Evolutionary conservation across 2,329 filamentous ascomycete genomes (phyloP).

Genomic region (Madurella mycetomatis): DNA sequence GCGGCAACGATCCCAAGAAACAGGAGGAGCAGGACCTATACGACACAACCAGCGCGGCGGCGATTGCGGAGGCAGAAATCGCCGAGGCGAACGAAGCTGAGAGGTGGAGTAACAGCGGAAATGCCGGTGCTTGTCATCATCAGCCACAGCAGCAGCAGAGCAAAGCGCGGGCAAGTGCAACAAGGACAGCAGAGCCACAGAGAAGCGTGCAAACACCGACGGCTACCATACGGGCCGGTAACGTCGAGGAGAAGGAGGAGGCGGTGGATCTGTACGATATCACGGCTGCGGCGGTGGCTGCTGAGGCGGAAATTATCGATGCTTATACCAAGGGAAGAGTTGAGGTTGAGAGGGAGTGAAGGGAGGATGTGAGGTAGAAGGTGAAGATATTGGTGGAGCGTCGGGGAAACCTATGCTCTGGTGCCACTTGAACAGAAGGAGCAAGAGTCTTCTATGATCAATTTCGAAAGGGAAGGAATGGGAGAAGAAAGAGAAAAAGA

Average conservation of each 20-base stretch:
- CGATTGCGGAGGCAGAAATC: slow-evolving; percentile 1
- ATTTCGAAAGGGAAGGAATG: not conserved
- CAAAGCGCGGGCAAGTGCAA: not conserved
- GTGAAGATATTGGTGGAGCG: not conserved
- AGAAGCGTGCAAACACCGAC: not conserved
- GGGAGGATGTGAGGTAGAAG: not conserved
- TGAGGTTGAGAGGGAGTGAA: not conserved
- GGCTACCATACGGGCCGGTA: not conserved
- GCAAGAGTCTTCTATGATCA: too few species aligned
- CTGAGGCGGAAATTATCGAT: slow-evolving; percentile 11
- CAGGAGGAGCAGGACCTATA: slow-evolving; percentile 2
- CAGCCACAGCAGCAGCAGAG: not conserved
- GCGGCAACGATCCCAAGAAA: not conserved
- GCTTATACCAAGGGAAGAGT: not conserved
- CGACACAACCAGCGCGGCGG: slow-evolving; percentile 7
- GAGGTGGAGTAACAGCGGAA: not conserved
- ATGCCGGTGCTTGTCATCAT: not conserved
- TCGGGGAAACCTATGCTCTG: not conserved
- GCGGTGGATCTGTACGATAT: slow-evolving; percentile 17
- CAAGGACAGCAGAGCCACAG: not conserved
- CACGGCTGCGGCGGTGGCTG: slow-evolving; percentile 7
- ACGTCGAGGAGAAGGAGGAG: slow-evolving; percentile 2
- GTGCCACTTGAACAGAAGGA: too few species aligned
- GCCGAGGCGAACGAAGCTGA: not conserved
- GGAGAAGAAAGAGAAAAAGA: not conserved